Conservation (phyloP, 805 yeast genomes). For the Cyberlindnera euphorbiiphila region DNA sequence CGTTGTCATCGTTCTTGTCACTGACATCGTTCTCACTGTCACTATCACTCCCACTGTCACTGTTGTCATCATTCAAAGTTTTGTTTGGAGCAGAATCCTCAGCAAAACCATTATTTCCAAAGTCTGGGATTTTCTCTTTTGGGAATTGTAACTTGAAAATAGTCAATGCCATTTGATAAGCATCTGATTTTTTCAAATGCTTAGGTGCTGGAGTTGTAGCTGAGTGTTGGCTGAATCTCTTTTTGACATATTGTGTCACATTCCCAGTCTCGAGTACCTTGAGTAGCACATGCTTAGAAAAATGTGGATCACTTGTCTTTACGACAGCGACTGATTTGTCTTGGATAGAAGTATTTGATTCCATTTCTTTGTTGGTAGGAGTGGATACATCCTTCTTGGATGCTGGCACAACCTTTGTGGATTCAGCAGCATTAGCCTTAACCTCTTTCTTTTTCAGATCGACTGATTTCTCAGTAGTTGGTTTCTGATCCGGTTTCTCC, state of each 20-base stretch:
- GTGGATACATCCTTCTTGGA: too few species aligned
- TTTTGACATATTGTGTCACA: slow-evolving; percentile 8
- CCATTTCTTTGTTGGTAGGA: too few species aligned
- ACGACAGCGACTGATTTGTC: too few species aligned
- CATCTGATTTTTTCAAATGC: slow-evolving; percentile 2
- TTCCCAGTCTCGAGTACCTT: slow-evolving; percentile 8
- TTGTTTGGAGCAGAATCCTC: too few species aligned
- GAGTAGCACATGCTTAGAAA: slow-evolving; percentile 9
- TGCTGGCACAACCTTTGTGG: background rate
- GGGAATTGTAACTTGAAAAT: slow-evolving; percentile 11
- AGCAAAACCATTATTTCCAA: too few species aligned
- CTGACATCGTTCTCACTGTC: too few species aligned
- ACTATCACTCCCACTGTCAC: too few species aligned
- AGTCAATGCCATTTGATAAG: slow-evolving; percentile 5
- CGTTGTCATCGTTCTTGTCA: too few species aligned
- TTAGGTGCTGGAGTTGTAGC: slow-evolving; percentile 6
- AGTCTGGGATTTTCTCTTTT: slow-evolving; percentile 7
- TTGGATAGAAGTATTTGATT: too few species aligned
- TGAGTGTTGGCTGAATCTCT: slow-evolving; percentile 11
- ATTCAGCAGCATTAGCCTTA: background rate
- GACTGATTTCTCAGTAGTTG: background rate
- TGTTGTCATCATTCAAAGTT: too few species aligned
- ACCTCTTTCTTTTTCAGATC: background rate
- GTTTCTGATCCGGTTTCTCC: too few species aligned
- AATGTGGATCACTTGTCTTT: slow-evolving; percentile 10